Evolutionary conservation across 2,329 filamentous ascomycete genomes (phyloP), one percentile per base, ranked within the genome.

Genomic region (Penicillium sp.): DNA sequence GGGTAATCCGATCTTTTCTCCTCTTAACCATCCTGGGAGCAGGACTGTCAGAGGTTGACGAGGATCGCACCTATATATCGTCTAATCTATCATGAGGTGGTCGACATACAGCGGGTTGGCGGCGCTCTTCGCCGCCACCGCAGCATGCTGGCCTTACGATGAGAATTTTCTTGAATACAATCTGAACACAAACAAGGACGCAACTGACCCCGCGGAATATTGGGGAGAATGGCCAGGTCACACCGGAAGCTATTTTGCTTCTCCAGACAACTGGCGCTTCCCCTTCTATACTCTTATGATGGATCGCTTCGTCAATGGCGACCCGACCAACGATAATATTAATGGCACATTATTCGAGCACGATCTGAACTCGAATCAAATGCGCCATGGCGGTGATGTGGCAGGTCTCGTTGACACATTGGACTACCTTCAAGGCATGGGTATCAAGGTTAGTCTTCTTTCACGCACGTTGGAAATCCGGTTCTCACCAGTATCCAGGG

Each of bases 221-320:
- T 79, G 70, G 63, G 79, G 82, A 57, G 68, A 76, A 72, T 80
- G 81, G 79, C 70, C 69, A 23, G 70, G 75, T 56, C 80, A 83
- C 10, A 24, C 51, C 5, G 56, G 57, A 23, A 61, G 59, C 28
- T 86, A 81, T 59, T 62, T 70, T 10, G 68, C 74, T 0, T 86
- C 83, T 18, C 84, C 84, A 1, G 63, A 72, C 0, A 86, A 83
- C 60, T 87, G 85, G 84, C 76, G 85, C 21, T 79, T 87, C 53
- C 85, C 85, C 0, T 83, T 85, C 64, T 87, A 87, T 65, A 85
- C 82, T 15, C 71, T 87, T 41, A 85, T 85, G 64, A 67, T 85
- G 18, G 84, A 87, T 67, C 75, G 82, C 53, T 86, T 81, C 61
- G 82, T 85, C 45, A 86, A 87, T 60, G 84, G 84, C 36, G 80